phyloP scores from a whole-genome alignment of 371 early-diverging fungal species.

The Saksenaea oblongispora region DNA sequence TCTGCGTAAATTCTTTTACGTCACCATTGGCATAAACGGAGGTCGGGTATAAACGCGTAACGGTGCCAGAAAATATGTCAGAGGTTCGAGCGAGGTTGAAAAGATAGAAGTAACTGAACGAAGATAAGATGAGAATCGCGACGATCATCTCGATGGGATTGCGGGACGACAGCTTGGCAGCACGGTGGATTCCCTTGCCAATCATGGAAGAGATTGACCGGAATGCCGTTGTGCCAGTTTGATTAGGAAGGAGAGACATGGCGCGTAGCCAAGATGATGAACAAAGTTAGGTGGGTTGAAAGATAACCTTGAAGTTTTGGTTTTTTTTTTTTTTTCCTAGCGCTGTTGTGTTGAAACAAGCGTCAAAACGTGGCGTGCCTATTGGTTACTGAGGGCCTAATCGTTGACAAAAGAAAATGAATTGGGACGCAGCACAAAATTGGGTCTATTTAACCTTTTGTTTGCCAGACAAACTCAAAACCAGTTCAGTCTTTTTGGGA shows the following conservation, averaged over 20 bases:
- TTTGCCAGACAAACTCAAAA: background rate
- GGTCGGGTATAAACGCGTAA: slow-evolving; percentile 54
- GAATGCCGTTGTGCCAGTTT: slow-evolving; percentile 12
- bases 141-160: slow-evolving; percentile 86
- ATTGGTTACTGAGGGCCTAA: background rate
- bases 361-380: background rate
- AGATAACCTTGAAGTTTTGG: background rate
- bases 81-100: slow-evolving; percentile 75
- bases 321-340: background rate
- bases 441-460: background rate
- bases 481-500: no score
- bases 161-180: slow-evolving; percentile 35
- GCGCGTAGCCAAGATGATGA: background rate
- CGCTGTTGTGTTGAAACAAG: slow-evolving; percentile 1
- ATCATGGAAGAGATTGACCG: slow-evolving; percentile 24
- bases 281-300: background rate
- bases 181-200: slow-evolving; percentile 28
- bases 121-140: slow-evolving; percentile 69
- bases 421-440: background rate
- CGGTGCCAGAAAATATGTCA: slow-evolving; percentile 64
- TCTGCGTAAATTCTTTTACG: slow-evolving; percentile 23
- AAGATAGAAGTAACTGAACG: slow-evolving; percentile 76
- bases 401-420: background rate
- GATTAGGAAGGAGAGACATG: background rate
- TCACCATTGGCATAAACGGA: slow-evolving; percentile 48